phyloP scores from a whole-genome alignment of 192 early-diverging fungal species.

The Backusella luteola region DNA sequence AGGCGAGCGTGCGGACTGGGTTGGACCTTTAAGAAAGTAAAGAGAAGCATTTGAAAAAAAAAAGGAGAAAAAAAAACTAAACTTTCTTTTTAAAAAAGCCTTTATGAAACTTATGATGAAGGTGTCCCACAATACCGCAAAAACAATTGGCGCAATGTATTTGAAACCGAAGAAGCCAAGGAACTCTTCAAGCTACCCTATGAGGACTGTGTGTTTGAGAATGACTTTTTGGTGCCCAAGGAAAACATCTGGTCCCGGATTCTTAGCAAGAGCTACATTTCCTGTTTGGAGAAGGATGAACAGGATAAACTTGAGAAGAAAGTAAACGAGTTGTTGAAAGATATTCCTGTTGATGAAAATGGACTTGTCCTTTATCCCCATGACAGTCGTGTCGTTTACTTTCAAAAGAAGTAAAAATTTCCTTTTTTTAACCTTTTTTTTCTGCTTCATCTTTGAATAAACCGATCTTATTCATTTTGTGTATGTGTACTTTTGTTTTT shows the following conservation, averaged over 20 bases:
- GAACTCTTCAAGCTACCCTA: slow-evolving; percentile 28
- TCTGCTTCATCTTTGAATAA: neutral
- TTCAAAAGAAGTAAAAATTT: neutral
- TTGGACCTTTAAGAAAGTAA: slow-evolving; percentile 24
- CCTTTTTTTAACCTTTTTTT: neutral
- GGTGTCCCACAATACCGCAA: slow-evolving; percentile 47
- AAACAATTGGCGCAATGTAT: slow-evolving; percentile 41
- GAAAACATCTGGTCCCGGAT: slow-evolving; percentile 32
- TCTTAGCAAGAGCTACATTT: slow-evolving; percentile 37
- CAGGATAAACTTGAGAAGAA: slow-evolving; percentile 12
- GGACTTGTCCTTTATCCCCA: slow-evolving; percentile 21
- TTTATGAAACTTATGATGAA: slow-evolving; percentile 44
- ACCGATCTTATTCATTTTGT: neutral
- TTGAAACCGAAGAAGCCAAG: slow-evolving; percentile 22
- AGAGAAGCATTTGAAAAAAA: neutral
- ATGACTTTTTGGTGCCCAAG: neutral
- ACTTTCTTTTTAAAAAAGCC: neutral
- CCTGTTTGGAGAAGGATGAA: slow-evolving; percentile 18
- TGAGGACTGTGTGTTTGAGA: neutral
- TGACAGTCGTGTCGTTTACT: slow-evolving; percentile 1
- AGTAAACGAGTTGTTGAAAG: slow-evolving; percentile 15
- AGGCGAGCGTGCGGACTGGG: slow-evolving; percentile 25
- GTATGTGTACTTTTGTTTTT: neutral
- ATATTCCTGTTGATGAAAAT: slow-evolving; percentile 1
- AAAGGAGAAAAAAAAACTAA: too few species aligned